These are phyloP conservation scores for Parastagonospora avenae DNA, from an alignment of 2,329 filamentous ascomycete genomes.

Conservation along the genomic window DNA sequence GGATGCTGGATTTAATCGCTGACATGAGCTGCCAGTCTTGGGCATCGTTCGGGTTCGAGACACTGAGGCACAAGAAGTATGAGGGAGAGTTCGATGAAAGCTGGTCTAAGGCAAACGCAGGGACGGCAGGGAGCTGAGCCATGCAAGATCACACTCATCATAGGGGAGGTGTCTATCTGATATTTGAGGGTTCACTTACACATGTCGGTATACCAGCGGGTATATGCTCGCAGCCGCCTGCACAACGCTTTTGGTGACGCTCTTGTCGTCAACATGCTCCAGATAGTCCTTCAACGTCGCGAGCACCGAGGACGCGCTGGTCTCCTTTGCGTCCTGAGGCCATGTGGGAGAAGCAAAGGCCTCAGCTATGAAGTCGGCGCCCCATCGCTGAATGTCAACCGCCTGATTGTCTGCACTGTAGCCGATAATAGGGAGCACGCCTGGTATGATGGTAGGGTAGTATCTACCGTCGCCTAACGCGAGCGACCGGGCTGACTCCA, in stretches of 20 bases:
- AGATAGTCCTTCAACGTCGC: slow-evolving; percentile 67
- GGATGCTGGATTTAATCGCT: slow-evolving; percentile 84
- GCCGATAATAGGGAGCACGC: slow-evolving; percentile 89
- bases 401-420: slow-evolving; percentile 61
- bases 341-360: slow-evolving; percentile 93
- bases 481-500: slow-evolving; percentile 87
- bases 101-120: slow-evolving; percentile 18
- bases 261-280: slow-evolving; percentile 68
- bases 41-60: slow-evolving; percentile 81
- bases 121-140: slow-evolving; percentile 17
- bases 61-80: slow-evolving; percentile 61
- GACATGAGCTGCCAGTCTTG: slow-evolving; percentile 87
- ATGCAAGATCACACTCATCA: slow-evolving; percentile 19
- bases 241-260: slow-evolving; percentile 83
- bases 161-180: slow-evolving; percentile 28
- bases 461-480: slow-evolving; percentile 85
- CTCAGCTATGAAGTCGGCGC: slow-evolving; percentile 92
- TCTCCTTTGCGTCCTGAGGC: slow-evolving; percentile 76
- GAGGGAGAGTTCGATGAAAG: slow-evolving; percentile 34
- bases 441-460: slow-evolving; percentile 90
- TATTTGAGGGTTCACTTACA: slow-evolving; percentile 67
- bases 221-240: slow-evolving; percentile 93
- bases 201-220: slow-evolving; percentile 87
- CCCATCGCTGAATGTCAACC: slow-evolving; percentile 90
- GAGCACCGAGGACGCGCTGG: slow-evolving; percentile 75